Conservation (phyloP, 2,329 filamentous ascomycete genomes). For the Microcyclospora pomicola region DNA sequence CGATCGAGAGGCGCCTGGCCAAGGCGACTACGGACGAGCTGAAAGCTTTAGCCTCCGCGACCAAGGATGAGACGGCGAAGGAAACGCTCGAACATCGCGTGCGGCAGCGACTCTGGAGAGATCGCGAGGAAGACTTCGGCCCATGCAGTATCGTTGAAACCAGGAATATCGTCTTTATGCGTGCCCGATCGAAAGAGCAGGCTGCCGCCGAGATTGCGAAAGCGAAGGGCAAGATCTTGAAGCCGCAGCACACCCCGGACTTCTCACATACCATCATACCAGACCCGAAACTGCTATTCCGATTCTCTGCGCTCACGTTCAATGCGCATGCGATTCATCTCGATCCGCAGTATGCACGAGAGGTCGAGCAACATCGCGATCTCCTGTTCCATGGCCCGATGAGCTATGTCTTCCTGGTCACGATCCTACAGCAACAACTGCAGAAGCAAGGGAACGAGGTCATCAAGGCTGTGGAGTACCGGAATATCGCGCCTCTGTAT, state of each 20-base stretch:
- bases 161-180: slow-evolving; percentile 52
- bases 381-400: slow-evolving; percentile 81
- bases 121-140: slow-evolving; percentile 28
- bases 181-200: slow-evolving; percentile 30
- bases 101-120: slow-evolving; percentile 30
- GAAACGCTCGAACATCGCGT: slow-evolving; percentile 22
- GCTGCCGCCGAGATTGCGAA: slow-evolving; percentile 18
- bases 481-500: slow-evolving; percentile 70
- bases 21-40: slow-evolving; percentile 15
- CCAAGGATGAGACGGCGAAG: slow-evolving; percentile 23
- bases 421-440: slow-evolving; percentile 44
- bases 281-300: slow-evolving; percentile 61
- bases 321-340: slow-evolving; percentile 90
- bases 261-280: slow-evolving; percentile 50
- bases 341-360: slow-evolving; percentile 54
- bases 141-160: slow-evolving; percentile 41
- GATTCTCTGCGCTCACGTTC: slow-evolving; percentile 80
- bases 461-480: slow-evolving; percentile 55
- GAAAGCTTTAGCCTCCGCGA: slow-evolving; percentile 22
- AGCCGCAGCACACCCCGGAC: slow-evolving; percentile 37
- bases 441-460: slow-evolving; percentile 19
- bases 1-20: slow-evolving; percentile 41
- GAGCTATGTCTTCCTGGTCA: slow-evolving; percentile 61
- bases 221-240: slow-evolving; percentile 25
- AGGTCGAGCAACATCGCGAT: slow-evolving; percentile 59